Conservation (phyloP, 192 early-diverging fungal genomes). For the Coemansia sp. region DNA sequence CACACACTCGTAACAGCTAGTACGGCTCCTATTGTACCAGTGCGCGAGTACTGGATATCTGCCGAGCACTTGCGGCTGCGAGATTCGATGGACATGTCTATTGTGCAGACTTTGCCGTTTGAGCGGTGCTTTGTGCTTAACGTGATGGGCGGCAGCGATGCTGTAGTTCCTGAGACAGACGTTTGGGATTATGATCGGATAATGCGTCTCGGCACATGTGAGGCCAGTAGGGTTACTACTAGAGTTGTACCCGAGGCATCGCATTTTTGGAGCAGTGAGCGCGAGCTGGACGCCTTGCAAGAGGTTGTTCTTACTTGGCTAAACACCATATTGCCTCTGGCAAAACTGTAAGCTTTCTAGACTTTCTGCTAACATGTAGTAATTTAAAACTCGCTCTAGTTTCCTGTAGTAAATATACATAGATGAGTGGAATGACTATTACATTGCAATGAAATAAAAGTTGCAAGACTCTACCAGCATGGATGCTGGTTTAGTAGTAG, state of each 20-base stretch:
- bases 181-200: constrained; percentile 50
- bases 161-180: constrained; percentile 52
- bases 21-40: constrained; percentile 13
- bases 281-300: constrained; percentile 10
- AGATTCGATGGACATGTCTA: constrained; percentile 48
- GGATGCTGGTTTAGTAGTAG: not conserved
- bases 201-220: constrained; percentile 23
- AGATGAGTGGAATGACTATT: too few relatives aligned
- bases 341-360: not conserved
- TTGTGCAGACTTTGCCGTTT: constrained; percentile 47
- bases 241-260: constrained; percentile 28
- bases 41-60: constrained; percentile 45
- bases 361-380: too few relatives aligned
- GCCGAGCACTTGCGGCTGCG: constrained; percentile 32
- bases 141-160: constrained; percentile 55
- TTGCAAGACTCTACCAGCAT: too few relatives aligned
- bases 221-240: constrained; percentile 12
- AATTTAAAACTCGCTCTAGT: too few relatives aligned
- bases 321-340: not conserved
- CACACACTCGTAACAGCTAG: constrained; percentile 7
- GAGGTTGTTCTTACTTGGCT: not conserved
- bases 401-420: too few relatives aligned
- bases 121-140: constrained; percentile 50
- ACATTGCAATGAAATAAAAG: too few relatives aligned
- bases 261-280: constrained; percentile 34